Conservation (phyloP, 345 rosid species). For the Physaria fendleri region DNA sequence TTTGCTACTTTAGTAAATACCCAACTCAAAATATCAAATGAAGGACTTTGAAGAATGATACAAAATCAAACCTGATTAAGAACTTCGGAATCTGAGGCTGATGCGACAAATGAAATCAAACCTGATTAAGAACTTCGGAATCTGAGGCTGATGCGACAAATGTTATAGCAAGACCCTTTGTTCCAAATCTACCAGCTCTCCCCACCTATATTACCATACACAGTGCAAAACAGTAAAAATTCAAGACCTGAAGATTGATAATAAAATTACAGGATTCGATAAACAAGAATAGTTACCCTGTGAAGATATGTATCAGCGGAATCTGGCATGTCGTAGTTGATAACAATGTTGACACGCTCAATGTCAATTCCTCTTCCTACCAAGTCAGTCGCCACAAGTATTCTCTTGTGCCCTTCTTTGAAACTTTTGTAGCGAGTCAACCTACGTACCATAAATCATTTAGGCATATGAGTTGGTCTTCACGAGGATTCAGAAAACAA, state of each 20-base stretch:
- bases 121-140: conserved; percentile 94
- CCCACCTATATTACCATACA: conserved; percentile 62
- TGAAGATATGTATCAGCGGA: conserved; percentile 97
- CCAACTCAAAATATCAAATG: not conserved
- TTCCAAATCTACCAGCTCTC: conserved; percentile 98
- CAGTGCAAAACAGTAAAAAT: not conserved
- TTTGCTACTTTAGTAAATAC: not conserved
- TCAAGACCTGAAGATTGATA: not conserved
- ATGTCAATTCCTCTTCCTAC: conserved; percentile 98
- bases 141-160: conserved; percentile 90
- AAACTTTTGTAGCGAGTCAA: conserved; percentile 93
- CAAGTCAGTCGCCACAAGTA: conserved; percentile 92
- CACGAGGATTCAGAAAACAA: not conserved
- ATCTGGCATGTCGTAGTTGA: conserved; percentile 99
- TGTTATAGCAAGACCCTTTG: conserved; percentile 96
- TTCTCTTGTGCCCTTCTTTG: conserved; percentile 98
- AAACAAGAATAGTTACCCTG: conserved; percentile 45
- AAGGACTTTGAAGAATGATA: not conserved
- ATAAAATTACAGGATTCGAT: not conserved
- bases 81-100: conserved; percentile 30
- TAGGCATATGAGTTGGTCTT: not conserved
- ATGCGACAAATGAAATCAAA: conserved; percentile 50
- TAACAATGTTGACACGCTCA: conserved; percentile 95
- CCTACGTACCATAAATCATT: conserved; percentile 46
- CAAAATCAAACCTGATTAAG: conserved; percentile 71